These are phyloP conservation scores for Penicillium taxi DNA, from an alignment of 495 filamentous ascomycete genomes.

Conservation along the genomic window DNA sequence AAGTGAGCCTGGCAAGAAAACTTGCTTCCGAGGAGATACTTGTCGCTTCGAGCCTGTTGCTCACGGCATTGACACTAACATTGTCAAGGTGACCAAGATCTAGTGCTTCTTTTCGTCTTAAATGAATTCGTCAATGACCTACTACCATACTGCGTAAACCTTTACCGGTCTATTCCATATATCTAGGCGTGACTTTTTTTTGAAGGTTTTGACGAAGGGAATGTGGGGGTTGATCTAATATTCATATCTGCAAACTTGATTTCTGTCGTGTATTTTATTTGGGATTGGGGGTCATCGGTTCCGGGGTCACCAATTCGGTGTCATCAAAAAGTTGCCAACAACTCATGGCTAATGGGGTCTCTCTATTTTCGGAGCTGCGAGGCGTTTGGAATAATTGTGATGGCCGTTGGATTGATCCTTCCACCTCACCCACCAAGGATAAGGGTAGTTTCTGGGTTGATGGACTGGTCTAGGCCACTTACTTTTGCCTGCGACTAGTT, in stretches of 20 bases:
- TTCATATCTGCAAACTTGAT: not conserved
- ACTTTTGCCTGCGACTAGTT: too few relatives aligned
- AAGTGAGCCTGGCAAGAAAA: conserved; percentile 40
- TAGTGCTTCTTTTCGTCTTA: conserved; percentile 12
- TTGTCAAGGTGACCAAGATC: conserved; percentile 47
- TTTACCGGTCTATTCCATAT: too few relatives aligned
- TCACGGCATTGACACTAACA: conserved; percentile 45
- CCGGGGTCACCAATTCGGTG: conserved; percentile 3
- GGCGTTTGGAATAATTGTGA: conserved; percentile 1
- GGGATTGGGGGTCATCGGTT: not conserved
- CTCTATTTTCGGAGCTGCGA: not conserved
- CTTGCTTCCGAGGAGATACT: conserved; percentile 43
- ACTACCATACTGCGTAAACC: too few relatives aligned
- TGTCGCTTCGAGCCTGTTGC: conserved; percentile 44
- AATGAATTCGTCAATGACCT: not conserved
- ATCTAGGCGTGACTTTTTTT: too few relatives aligned
- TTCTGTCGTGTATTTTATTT: not conserved
- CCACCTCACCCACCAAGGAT: not conserved
- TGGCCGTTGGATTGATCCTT: not conserved
- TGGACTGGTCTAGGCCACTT: not conserved
- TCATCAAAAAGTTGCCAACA: conserved; percentile 2
- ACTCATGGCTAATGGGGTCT: conserved; percentile 2
- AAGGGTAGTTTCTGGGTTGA: conserved; percentile 1
- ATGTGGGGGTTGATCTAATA: too few relatives aligned
- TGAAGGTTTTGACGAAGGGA: too few relatives aligned